Conservation (phyloP, 2,329 filamentous ascomycete genomes). For the Westerdykella aurantiaca region DNA sequence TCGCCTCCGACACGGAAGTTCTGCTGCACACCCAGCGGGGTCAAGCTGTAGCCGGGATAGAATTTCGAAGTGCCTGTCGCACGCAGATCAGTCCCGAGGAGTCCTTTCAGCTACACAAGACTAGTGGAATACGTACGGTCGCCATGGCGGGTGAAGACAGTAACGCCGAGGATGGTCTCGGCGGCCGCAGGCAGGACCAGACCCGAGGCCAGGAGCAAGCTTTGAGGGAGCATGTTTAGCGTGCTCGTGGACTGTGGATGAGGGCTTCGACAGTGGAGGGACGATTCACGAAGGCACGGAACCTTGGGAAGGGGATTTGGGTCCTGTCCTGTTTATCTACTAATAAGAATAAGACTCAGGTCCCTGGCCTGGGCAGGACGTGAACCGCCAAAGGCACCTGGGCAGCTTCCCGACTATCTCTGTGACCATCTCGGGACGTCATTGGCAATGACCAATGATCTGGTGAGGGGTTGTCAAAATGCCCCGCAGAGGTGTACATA, state of each 20-base stretch:
- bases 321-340: too few relatives aligned
- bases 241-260: background rate
- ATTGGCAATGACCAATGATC: too few relatives aligned
- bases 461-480: too few relatives aligned
- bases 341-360: too few relatives aligned
- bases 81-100: slow-evolving; percentile 27
- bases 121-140: slow-evolving; percentile 41
- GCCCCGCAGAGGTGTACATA: too few relatives aligned
- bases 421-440: too few relatives aligned
- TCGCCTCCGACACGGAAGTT: slow-evolving; percentile 38
- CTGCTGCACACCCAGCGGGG: slow-evolving; percentile 44
- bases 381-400: too few relatives aligned
- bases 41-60: slow-evolving; percentile 43
- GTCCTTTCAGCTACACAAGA: background rate
- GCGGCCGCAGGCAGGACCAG: slow-evolving; percentile 1
- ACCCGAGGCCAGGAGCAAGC: background rate
- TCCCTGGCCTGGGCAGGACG: too few relatives aligned
- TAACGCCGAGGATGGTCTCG: slow-evolving; percentile 31
- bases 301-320: too few relatives aligned
- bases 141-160: slow-evolving; percentile 48
- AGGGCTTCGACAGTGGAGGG: too few relatives aligned
- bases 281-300: too few relatives aligned
- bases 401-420: too few relatives aligned
- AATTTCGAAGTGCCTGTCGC: slow-evolving; percentile 44
- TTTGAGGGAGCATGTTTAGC: slow-evolving; percentile 1